Conservation (phyloP, 352 stramenopile species). For the Pythium rhizo-oryzae region DNA sequence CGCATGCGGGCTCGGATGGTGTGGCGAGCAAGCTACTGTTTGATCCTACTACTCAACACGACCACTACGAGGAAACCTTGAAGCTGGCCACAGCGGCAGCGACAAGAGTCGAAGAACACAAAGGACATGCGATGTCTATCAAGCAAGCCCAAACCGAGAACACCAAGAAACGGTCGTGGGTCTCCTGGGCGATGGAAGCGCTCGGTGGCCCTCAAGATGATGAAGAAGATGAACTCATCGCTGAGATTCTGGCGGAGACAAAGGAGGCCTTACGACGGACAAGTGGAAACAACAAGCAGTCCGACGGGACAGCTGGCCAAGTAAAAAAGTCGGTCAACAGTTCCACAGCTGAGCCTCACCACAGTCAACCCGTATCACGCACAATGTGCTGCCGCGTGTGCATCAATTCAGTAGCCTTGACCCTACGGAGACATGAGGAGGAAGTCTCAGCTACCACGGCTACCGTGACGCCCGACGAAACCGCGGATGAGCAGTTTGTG, state of each 20-base stretch:
- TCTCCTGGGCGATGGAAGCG: constrained; percentile 73
- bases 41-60: not conserved
- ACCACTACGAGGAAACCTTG: not conserved
- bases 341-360: not conserved
- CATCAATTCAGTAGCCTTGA: constrained; percentile 59
- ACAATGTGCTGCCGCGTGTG: constrained; percentile 55
- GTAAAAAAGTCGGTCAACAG: constrained; percentile 3
- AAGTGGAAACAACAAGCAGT: constrained; percentile 12
- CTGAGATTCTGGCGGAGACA: constrained; percentile 70
- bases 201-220: constrained; percentile 50
- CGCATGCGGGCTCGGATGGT: not conserved
- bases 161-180: constrained; percentile 46
- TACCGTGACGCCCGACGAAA: constrained; percentile 7
- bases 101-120: not conserved
- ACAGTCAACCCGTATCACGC: constrained; percentile 9
- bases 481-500: constrained; percentile 58
- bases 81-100: not conserved
- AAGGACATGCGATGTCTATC: not conserved
- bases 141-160: not conserved
- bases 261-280: constrained; percentile 48
- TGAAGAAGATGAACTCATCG: constrained; percentile 67
- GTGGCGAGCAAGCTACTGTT: not conserved
- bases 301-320: constrained; percentile 4
- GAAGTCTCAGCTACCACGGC: constrained; percentile 20
- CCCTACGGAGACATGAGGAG: constrained; percentile 58